These are phyloP conservation scores for Polyrhizophydium stewartii DNA, from an alignment of 371 early-diverging fungal species.

Conservation along the genomic window DNA sequence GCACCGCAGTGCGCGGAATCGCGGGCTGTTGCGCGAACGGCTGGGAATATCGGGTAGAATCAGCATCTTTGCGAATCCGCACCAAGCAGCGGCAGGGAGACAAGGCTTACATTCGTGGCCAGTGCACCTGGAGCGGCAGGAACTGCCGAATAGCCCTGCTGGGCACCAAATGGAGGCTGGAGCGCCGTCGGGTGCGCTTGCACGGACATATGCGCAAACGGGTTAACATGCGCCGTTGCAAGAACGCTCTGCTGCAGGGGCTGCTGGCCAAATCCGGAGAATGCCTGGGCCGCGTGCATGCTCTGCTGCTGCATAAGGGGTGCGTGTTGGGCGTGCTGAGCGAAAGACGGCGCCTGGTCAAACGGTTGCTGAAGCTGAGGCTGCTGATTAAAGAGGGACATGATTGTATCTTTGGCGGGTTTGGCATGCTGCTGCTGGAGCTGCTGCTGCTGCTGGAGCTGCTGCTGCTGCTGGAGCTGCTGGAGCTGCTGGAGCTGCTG, in stretches of 20 bases:
- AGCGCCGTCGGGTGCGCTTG: no score
- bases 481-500: background rate
- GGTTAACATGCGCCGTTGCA: no score
- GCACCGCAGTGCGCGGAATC: no score
- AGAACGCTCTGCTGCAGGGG: background rate
- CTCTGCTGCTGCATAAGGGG: background rate
- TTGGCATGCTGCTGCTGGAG: slow-evolving; percentile 6
- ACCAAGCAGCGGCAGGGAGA: no score
- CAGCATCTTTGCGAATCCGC: no score
- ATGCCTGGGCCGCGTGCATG: background rate
- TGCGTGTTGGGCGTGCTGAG: background rate
- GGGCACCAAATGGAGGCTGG: no score
- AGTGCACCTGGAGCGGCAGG: no score
- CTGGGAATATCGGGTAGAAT: no score
- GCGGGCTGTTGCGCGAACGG: no score
- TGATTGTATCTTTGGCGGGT: background rate
- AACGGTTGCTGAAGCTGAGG: background rate
- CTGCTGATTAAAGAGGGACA: background rate
- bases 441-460: slow-evolving; percentile 7
- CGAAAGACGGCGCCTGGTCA: background rate
- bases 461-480: slow-evolving; percentile 1
- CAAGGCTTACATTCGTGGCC: no score
- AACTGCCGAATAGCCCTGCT: no score
- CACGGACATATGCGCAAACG: no score
- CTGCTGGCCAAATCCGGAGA: background rate